phyloP scores from a whole-genome alignment of 2,329 filamentous ascomycete species.

The Aspergillus sp. region DNA sequence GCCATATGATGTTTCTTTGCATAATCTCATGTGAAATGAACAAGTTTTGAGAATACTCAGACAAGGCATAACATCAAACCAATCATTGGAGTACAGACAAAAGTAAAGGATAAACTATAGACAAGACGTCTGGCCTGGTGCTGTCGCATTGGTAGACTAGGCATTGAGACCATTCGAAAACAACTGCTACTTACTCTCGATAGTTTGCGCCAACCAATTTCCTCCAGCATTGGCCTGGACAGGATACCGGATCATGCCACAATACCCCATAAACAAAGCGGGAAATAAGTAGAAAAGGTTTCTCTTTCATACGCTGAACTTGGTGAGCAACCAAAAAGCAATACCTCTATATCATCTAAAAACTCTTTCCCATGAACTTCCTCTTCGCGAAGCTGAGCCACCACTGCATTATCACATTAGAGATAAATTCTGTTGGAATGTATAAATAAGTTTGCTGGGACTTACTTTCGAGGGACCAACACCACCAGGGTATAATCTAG shows the following conservation, averaged over 20 bases:
- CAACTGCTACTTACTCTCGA: no score
- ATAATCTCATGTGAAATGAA: neutral
- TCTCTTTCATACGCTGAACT: conserved; percentile 12
- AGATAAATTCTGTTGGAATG: neutral
- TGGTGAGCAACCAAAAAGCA: conserved; percentile 10
- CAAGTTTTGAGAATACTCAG: neutral
- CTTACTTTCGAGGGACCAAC: conserved; percentile 60
- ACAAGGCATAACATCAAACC: no score
- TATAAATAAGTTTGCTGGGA: neutral
- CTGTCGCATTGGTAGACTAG: no score
- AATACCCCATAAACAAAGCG: neutral
- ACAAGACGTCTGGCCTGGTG: no score
- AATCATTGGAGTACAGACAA: no score
- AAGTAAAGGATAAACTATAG: no score
- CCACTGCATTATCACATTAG: conserved; percentile 62
- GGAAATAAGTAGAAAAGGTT: neutral
- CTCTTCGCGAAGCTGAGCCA: conserved; percentile 99
- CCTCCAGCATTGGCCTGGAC: no score
- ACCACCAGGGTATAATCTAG: conserved; percentile 77
- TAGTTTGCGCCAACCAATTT: no score
- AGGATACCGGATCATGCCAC: no score
- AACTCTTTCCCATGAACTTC: conserved; percentile 97
- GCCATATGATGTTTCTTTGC: neutral
- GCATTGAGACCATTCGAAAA: no score
- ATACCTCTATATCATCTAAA: conserved; percentile 46